Evolutionary conservation across 192 early-diverging fungal species (phyloP).

Genomic region (Linnemannia zychae): DNA sequence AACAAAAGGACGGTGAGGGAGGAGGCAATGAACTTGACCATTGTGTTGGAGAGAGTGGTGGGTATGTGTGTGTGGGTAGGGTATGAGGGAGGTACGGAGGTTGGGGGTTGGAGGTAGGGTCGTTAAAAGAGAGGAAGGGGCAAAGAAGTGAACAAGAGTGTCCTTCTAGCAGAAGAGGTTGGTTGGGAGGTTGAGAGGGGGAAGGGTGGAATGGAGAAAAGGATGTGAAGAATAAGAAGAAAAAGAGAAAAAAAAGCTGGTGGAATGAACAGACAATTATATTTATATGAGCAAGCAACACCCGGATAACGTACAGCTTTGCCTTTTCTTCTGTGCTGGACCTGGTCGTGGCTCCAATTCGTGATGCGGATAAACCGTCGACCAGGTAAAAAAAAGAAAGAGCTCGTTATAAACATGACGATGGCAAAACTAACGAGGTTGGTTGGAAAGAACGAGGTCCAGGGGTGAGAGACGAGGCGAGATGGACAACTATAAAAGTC

Average conservation of each 20-base stretch:
- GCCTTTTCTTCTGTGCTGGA: background rate
- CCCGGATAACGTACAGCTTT: background rate
- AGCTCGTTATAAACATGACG: background rate
- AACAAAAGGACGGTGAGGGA: constrained; percentile 37
- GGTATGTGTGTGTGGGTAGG: background rate
- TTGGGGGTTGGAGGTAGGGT: background rate
- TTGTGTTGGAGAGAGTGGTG: background rate
- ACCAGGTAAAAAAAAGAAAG: background rate
- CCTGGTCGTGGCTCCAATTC: background rate
- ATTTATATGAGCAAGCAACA: constrained; percentile 8
- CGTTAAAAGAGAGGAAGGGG: constrained; percentile 58
- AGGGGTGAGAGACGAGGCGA: background rate
- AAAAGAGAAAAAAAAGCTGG: background rate
- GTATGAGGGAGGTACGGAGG: background rate
- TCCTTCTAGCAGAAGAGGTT: constrained; percentile 12
- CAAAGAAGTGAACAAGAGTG: constrained; percentile 14
- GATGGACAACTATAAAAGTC: background rate
- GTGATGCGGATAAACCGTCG: background rate
- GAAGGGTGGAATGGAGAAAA: background rate
- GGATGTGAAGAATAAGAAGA: too few species aligned
- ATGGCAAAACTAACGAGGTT: background rate
- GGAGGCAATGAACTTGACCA: constrained; percentile 43
- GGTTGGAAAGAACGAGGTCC: background rate
- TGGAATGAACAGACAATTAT: background rate
- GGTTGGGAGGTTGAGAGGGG: background rate